Percentiles rank a stretch among this genome's conserved stretches.
Evolutionary conservation across 1,139 yeast genomes (phyloP).

Genomic region (Yamadazyma songkhlaensis): DNA sequence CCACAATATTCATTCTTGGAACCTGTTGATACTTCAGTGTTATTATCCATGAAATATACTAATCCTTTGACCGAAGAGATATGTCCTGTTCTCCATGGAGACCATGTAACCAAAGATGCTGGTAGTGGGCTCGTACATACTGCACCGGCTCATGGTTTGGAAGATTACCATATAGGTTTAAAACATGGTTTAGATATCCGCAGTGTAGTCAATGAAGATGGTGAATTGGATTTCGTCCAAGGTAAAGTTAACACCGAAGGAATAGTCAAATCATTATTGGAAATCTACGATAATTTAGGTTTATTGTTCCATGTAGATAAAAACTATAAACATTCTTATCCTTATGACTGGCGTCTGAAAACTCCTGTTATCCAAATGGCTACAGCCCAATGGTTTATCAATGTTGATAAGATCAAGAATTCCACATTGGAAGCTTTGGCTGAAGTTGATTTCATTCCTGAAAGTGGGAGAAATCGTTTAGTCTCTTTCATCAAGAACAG

Average conservation of each 20-base stretch:
- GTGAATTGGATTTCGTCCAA: conserved; percentile 48
- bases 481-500: conserved; percentile 71
- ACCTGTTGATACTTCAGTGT: conserved; percentile 39
- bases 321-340: conserved; percentile 76
- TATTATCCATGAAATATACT: conserved; percentile 45
- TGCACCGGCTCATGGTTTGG: conserved; percentile 98
- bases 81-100: conserved; percentile 71
- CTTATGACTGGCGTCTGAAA: conserved; percentile 96
- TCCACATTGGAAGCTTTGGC: conserved; percentile 59
- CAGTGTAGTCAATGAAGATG: conserved; percentile 79
- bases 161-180: conserved; percentile 77
- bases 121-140: conserved; percentile 97
- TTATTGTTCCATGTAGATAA: conserved; percentile 51
- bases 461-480: conserved; percentile 67
- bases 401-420: conserved; percentile 70
- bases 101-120: conserved; percentile 73
- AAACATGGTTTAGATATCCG: conserved; percentile 53
- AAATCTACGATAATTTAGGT: conserved; percentile 36
- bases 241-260: conserved; percentile 62
- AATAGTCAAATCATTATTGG: conserved; percentile 37
- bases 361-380: conserved; percentile 93
- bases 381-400: conserved; percentile 96
- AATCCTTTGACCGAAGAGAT: conserved; percentile 52
- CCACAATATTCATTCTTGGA: conserved; percentile 28
- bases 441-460: conserved; percentile 69